A percentile compares a stretch with the other conserved stretches of the same genome.
Evolutionary conservation across 208 protist species (phyloP).

Genomic region (Crithidia acanthocephali): DNA sequence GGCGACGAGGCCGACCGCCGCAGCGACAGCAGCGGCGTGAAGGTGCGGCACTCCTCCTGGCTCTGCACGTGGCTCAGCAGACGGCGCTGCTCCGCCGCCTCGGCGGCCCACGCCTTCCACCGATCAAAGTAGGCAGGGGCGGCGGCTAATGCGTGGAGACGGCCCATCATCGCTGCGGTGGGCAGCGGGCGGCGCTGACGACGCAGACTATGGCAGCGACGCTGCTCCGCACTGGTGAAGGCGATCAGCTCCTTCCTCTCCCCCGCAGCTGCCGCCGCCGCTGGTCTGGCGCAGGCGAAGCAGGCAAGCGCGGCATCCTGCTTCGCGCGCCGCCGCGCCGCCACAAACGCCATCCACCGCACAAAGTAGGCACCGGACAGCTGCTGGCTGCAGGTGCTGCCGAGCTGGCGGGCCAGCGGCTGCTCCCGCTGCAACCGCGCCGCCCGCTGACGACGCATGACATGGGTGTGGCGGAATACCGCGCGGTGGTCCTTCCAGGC

Average conservation of each 20-base stretch:
- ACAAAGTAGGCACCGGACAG: constrained; percentile 32
- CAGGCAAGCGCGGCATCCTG: constrained; percentile 19
- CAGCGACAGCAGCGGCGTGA: constrained; percentile 9
- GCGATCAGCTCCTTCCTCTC: background rate
- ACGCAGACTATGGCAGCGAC: background rate
- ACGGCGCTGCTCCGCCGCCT: background rate
- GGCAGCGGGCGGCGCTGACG: constrained; percentile 18
- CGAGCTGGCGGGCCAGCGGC: constrained; percentile 17
- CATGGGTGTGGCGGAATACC: constrained; percentile 55
- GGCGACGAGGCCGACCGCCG: constrained; percentile 4
- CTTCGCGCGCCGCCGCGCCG: background rate
- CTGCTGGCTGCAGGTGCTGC: background rate
- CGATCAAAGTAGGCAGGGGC: constrained; percentile 20
- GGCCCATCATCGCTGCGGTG: constrained; percentile 46
- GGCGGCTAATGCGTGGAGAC: constrained; percentile 16
- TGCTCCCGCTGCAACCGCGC: constrained; percentile 36
- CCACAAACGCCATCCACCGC: constrained; percentile 31
- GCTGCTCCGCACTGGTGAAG: too few relatives aligned
- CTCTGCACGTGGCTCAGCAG: background rate
- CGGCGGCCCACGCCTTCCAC: constrained; percentile 34
- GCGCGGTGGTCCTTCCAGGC: constrained; percentile 50
- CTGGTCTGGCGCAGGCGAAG: constrained; percentile 11
- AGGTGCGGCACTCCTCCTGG: background rate
- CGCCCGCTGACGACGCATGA: constrained; percentile 53
- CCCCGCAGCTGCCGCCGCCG: background rate